Conservation (phyloP, 352 stramenopile species). For the Pythium brachiatum region DNA sequence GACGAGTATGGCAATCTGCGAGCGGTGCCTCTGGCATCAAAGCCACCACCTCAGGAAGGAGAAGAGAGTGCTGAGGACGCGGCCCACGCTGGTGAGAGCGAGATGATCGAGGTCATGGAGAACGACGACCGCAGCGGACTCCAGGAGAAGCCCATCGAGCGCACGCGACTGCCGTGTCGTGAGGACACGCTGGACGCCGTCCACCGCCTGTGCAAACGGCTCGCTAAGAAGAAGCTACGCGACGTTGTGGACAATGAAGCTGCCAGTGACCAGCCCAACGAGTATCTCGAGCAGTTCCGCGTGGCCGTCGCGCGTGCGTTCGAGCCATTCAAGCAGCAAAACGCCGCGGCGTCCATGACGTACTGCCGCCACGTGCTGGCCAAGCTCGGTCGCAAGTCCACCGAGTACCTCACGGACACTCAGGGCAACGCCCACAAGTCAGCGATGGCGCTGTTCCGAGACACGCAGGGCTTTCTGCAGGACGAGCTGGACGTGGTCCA, state of each 20-base stretch:
- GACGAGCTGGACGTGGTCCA: slow-evolving; percentile 48
- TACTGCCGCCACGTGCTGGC: slow-evolving; percentile 74
- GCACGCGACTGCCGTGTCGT: slow-evolving; percentile 61
- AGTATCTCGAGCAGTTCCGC: slow-evolving; percentile 72
- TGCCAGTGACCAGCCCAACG: slow-evolving; percentile 48
- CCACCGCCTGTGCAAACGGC: slow-evolving; percentile 64
- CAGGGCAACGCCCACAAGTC: slow-evolving; percentile 48
- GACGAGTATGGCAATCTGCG: slow-evolving; percentile 75
- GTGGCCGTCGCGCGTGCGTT: slow-evolving; percentile 38
- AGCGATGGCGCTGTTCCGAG: slow-evolving; percentile 69
- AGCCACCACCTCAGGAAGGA: slow-evolving; percentile 27
- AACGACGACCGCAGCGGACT: slow-evolving; percentile 37
- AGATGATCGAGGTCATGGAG: slow-evolving; percentile 74
- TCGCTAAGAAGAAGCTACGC: slow-evolving; percentile 73
- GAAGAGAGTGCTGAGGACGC: slow-evolving; percentile 32
- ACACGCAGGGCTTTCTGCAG: slow-evolving; percentile 64
- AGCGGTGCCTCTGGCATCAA: slow-evolving; percentile 29
- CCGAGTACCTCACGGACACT: slow-evolving; percentile 36
- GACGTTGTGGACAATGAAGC: slow-evolving; percentile 70
- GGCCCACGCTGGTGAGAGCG: slow-evolving; percentile 18
- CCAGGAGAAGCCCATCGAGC: slow-evolving; percentile 37
- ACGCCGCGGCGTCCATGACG: slow-evolving; percentile 77
- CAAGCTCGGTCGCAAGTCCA: slow-evolving; percentile 36
- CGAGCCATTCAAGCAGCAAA: slow-evolving; percentile 66
- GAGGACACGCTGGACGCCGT: slow-evolving; percentile 56